Conservation (phyloP, 176 grass and related monocot genomes). For the Puya raimondii region DNA sequence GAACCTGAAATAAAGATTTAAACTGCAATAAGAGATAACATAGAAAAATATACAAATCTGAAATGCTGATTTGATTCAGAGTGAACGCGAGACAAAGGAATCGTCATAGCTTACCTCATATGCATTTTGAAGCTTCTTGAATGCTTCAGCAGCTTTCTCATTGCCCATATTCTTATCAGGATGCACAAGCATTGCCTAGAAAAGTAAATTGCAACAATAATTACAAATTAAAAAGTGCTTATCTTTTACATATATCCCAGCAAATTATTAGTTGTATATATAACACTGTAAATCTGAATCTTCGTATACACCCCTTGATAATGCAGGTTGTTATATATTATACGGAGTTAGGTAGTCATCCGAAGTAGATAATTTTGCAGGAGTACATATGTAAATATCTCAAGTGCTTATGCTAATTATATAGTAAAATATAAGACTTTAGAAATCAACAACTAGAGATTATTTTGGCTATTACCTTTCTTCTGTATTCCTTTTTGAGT, state of each 20-base stretch:
- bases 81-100: background rate
- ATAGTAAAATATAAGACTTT: background rate
- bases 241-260: background rate
- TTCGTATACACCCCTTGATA: too few relatives aligned
- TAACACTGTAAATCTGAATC: too few relatives aligned
- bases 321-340: too few relatives aligned
- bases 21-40: constrained; percentile 4
- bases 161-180: constrained; percentile 99
- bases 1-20: constrained; percentile 50
- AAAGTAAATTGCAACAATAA: constrained; percentile 30
- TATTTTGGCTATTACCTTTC: constrained; percentile 63
- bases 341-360: too few relatives aligned
- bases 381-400: background rate
- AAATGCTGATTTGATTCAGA: constrained; percentile 21
- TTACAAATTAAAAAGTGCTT: background rate
- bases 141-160: constrained; percentile 97
- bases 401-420: constrained; percentile 7
- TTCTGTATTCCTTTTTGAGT: constrained; percentile 97
- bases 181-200: constrained; percentile 99
- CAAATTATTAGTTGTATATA: too few relatives aligned
- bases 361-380: too few relatives aligned
- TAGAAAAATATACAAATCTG: background rate
- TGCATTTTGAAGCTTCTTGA: constrained; percentile 99
- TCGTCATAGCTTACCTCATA: constrained; percentile 54
- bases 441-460: background rate